Conservation (phyloP, 306 rosid genomes). For the Alnus glutinosa region DNA sequence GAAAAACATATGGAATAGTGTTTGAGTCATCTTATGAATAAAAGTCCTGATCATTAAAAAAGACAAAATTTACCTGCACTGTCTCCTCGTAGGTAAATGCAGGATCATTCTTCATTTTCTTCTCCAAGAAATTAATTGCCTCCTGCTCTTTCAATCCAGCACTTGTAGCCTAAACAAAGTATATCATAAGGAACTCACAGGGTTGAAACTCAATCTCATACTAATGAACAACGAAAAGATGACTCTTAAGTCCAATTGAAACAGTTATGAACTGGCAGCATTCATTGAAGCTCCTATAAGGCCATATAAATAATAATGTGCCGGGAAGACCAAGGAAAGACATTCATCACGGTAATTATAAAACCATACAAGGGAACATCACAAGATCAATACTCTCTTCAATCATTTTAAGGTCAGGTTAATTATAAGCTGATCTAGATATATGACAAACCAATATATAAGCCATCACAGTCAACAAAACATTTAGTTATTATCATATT, state of each 20-base stretch:
- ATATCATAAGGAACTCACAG: constrained; percentile 31
- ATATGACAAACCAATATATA: not conserved
- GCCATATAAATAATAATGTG: not conserved
- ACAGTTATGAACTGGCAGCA: not conserved
- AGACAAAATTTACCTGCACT: constrained; percentile 68
- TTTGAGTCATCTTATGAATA: constrained; percentile 1
- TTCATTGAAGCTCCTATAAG: not conserved
- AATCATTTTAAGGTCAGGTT: not conserved
- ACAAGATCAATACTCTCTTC: not conserved
- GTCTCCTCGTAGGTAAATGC: constrained; percentile 90
- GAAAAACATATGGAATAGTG: not conserved
- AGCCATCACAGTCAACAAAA: not conserved
- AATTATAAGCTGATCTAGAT: not conserved
- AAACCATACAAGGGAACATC: not conserved
- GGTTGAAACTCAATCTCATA: constrained; percentile 19
- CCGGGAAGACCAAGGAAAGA: not conserved
- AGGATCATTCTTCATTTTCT: constrained; percentile 99
- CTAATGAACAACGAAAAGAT: constrained; percentile 2
- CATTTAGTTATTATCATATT: not conserved
- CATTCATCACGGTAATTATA: not conserved
- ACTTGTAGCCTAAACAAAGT: constrained; percentile 75
- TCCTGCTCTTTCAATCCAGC: constrained; percentile 98
- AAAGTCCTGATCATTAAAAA: constrained; percentile 1
- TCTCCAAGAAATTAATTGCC: constrained; percentile 98
- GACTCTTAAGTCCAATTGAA: not conserved